Conservation (phyloP, 2,329 filamentous ascomycete genomes). For the Reticulascus tulasneorum region DNA sequence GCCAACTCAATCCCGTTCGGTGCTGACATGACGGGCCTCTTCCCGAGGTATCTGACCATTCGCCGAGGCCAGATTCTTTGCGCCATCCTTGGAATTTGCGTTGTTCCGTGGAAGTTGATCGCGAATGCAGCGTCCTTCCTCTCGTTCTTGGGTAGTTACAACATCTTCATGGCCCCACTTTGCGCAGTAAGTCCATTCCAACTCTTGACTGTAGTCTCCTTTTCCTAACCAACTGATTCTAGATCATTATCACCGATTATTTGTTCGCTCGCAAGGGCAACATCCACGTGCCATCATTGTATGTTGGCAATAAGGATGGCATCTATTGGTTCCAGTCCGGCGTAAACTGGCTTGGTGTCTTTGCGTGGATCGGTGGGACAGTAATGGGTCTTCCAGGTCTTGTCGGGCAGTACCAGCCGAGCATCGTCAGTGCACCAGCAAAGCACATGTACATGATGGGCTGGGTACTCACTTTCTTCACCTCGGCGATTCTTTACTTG, state of each 20-base stretch:
- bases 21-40: constrained; percentile 27
- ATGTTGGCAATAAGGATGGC: constrained; percentile 19
- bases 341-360: constrained; percentile 23
- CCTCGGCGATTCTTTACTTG: constrained; percentile 21
- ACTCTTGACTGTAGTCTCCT: neutral
- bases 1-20: constrained; percentile 29
- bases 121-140: constrained; percentile 18
- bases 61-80: constrained; percentile 26
- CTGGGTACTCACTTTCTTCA: constrained; percentile 23
- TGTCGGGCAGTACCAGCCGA: constrained; percentile 21
- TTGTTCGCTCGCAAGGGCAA: constrained; percentile 26
- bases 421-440: constrained; percentile 18
- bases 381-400: constrained; percentile 22
- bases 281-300: constrained; percentile 25
- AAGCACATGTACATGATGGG: constrained; percentile 26
- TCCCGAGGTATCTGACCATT: constrained; percentile 27
- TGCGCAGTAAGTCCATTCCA: constrained; percentile 14
- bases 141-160: constrained; percentile 21
- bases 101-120: constrained; percentile 28
- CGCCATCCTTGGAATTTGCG: constrained; percentile 23
- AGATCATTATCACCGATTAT: constrained; percentile 31
- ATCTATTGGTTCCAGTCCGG: constrained; percentile 29
- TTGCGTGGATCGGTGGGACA: constrained; percentile 20
- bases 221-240: neutral
- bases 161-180: constrained; percentile 23